These are phyloP conservation scores for Cucurbita ficifolia DNA, from an alignment of 306 rosid species.

Conservation along the genomic window DNA sequence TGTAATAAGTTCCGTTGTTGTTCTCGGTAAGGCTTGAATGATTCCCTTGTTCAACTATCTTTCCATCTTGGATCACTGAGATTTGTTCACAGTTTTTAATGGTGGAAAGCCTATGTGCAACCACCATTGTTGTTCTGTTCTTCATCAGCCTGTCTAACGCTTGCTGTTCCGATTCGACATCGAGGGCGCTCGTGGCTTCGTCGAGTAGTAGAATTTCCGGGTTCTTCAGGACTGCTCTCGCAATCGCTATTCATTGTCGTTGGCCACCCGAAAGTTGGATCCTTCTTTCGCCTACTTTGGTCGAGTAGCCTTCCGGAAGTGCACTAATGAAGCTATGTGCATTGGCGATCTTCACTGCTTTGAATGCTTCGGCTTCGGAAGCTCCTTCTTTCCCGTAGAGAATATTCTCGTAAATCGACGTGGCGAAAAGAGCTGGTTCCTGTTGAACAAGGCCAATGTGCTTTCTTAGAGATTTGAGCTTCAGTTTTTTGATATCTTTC, in stretches of 20 bases:
- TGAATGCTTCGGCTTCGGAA: conserved; percentile 65
- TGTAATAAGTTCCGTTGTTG: conserved; percentile 61
- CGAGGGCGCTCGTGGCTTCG: conserved; percentile 89
- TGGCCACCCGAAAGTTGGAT: conserved; percentile 93
- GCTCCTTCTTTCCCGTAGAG: conserved; percentile 82
- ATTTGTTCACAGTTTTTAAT: conserved; percentile 81
- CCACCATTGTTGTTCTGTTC: conserved; percentile 75
- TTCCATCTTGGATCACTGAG: conserved; percentile 78
- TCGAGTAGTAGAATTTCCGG: conserved; percentile 73
- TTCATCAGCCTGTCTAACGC: conserved; percentile 74
- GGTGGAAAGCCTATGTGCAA: conserved; percentile 87
- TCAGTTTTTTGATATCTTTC: conserved; percentile 58
- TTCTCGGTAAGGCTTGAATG: conserved; percentile 66
- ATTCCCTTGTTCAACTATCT: conserved; percentile 81
- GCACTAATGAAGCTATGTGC: conserved; percentile 74
- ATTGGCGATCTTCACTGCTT: conserved; percentile 85
- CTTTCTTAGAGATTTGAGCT: conserved; percentile 60
- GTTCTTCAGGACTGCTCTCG: conserved; percentile 71
- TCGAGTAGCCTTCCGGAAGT: conserved; percentile 85
- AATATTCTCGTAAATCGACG: conserved; percentile 74
- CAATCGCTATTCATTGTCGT: conserved; percentile 82
- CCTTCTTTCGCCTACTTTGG: conserved; percentile 91
- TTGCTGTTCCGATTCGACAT: conserved; percentile 78
- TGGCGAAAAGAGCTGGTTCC: conserved; percentile 90
- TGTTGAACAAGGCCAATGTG: conserved; percentile 90